phyloP scores from a whole-genome alignment of 2,329 filamentous ascomycete species.

The Cyclaneusma minus region DNA sequence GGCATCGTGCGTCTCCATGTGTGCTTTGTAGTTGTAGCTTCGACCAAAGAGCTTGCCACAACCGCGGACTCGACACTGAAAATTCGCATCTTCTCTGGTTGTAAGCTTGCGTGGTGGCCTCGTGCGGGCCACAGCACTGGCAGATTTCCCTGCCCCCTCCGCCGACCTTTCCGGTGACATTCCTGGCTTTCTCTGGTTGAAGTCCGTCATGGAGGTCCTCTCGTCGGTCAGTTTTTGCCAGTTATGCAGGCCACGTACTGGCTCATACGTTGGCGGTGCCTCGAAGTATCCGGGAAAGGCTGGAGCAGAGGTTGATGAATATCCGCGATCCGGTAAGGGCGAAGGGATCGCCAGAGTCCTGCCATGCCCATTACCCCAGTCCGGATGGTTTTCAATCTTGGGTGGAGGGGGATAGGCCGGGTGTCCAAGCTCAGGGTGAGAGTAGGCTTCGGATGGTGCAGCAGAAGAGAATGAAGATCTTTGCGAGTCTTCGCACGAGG shows the following conservation, averaged over 20 bases:
- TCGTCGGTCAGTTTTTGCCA: slow-evolving; percentile 13
- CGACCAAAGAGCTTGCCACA: slow-evolving; percentile 72
- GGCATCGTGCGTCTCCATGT: slow-evolving; percentile 72
- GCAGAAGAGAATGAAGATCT: slow-evolving; percentile 19
- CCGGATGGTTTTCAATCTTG: slow-evolving; percentile 18
- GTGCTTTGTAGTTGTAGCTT: slow-evolving; percentile 75
- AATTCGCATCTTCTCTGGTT: slow-evolving; percentile 55
- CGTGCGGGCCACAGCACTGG: slow-evolving; percentile 13
- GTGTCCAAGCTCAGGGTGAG: slow-evolving; percentile 14
- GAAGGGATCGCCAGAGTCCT: slow-evolving; percentile 14
- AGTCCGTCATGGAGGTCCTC: slow-evolving; percentile 12
- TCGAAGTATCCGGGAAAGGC: slow-evolving; percentile 15
- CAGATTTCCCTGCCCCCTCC: slow-evolving; percentile 8
- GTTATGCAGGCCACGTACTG: slow-evolving; percentile 13
- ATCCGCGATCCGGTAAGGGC: slow-evolving; percentile 10
- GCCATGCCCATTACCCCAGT: slow-evolving; percentile 8
- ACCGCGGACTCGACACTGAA: slow-evolving; percentile 48
- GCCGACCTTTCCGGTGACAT: too few relatives aligned
- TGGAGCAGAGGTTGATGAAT: slow-evolving; percentile 10
- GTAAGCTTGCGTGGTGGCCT: slow-evolving; percentile 34
- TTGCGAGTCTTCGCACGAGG: slow-evolving; percentile 16
- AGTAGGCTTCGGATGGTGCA: slow-evolving; percentile 16
- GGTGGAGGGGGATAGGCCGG: slow-evolving; percentile 14
- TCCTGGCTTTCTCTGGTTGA: too few relatives aligned
- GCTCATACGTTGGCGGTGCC: slow-evolving; percentile 9